Percentiles rank a stretch among this genome's conserved stretches.
Evolutionary conservation across 192 early-diverging fungal species (phyloP).

Genomic region (Lunasporangiospora selenospora): DNA sequence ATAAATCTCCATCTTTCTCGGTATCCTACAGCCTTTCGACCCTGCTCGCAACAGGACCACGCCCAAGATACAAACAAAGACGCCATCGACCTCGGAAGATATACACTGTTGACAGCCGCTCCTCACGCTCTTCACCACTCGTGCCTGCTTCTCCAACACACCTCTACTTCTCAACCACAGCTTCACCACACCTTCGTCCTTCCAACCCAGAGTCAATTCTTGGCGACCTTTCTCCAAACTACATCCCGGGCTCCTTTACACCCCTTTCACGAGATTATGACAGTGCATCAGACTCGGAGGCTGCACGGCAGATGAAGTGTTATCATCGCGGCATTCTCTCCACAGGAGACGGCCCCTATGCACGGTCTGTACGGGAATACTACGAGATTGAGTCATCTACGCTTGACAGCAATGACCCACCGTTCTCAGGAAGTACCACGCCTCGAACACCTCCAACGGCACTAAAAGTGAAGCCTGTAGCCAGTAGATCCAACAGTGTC

Average conservation of each 20-base stretch:
- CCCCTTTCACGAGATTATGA: constrained; percentile 40
- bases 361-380: constrained; percentile 42
- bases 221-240: constrained; percentile 40
- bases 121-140: constrained; percentile 37
- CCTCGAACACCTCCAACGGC: constrained; percentile 21
- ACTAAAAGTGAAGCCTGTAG: too few species aligned
- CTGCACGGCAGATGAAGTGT: constrained; percentile 23
- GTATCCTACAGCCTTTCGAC: constrained; percentile 42
- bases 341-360: constrained; percentile 13
- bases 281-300: constrained; percentile 44
- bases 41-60: constrained; percentile 31
- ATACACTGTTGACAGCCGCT: constrained; percentile 41
- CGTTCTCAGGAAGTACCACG: constrained; percentile 45
- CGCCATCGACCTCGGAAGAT: constrained; percentile 38
- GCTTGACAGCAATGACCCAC: constrained; percentile 39
- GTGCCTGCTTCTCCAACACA: constrained; percentile 42
- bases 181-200: constrained; percentile 34
- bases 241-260: constrained; percentile 35
- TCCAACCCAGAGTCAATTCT: constrained; percentile 40
- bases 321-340: constrained; percentile 37
- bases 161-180: constrained; percentile 29
- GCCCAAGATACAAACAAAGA: constrained; percentile 33
- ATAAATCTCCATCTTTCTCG: too few species aligned
- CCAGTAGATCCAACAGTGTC: constrained; percentile 11
- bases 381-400: constrained; percentile 44